These are phyloP conservation scores for Asterochloris sp. DNA, from an alignment of 139 green algal species.

Conservation along the genomic window DNA sequence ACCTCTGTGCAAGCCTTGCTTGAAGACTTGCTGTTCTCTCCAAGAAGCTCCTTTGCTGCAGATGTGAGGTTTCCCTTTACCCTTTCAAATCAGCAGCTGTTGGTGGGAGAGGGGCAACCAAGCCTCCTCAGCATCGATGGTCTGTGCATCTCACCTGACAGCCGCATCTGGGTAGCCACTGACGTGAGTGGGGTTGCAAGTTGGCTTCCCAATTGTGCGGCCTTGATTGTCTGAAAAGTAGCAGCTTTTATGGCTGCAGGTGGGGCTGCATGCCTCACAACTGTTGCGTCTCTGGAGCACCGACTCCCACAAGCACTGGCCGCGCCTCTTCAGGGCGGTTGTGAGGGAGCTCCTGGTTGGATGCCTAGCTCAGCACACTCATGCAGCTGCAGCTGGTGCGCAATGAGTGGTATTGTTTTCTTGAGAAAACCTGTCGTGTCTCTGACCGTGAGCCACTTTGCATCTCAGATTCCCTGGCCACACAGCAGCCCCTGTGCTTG, in stretches of 20 bases:
- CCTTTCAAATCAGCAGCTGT: too few relatives aligned
- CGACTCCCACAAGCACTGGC: neutral
- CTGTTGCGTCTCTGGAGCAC: neutral
- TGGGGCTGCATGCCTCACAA: too few relatives aligned
- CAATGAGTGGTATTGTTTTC: too few relatives aligned
- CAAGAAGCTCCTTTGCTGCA: neutral
- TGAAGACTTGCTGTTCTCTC: neutral
- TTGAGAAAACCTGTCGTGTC: too few relatives aligned
- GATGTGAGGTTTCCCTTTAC: neutral
- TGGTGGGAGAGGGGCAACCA: too few relatives aligned
- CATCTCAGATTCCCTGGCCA: too few relatives aligned
- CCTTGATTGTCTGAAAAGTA: neutral
- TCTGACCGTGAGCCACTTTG: too few relatives aligned
- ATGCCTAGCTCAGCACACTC: too few relatives aligned
- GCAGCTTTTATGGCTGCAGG: neutral
- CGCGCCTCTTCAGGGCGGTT: neutral
- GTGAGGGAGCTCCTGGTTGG: neutral
- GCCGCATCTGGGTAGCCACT: conserved; percentile 1
- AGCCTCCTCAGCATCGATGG: neutral
- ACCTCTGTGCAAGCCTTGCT: neutral
- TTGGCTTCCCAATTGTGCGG: neutral
- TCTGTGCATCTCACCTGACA: conserved; percentile 1
- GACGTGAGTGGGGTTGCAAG: neutral
- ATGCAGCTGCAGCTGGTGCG: too few relatives aligned
- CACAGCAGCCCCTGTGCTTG: too few relatives aligned